Percentiles rank a stretch among this genome's conserved stretches.
These are phyloP conservation scores for Eucalyptus paniculata DNA, from an alignment of 345 rosid species.

Conservation along the genomic window DNA sequence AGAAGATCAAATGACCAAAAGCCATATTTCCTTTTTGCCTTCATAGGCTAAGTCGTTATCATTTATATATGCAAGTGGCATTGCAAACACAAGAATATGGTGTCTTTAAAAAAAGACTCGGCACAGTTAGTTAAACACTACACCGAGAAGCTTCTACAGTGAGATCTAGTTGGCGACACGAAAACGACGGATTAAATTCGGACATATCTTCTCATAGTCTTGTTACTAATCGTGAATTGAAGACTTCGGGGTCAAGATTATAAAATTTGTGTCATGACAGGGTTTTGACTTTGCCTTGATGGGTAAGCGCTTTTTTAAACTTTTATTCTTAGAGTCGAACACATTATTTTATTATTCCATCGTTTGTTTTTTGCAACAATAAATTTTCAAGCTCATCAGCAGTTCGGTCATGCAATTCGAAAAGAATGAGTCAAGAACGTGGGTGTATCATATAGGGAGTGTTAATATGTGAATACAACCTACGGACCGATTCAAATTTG, in stretches of 20 bases:
- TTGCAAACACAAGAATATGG: neutral
- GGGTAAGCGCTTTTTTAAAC: neutral
- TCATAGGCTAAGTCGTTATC: neutral
- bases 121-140: neutral
- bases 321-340: neutral
- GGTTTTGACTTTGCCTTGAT: neutral
- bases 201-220: neutral
- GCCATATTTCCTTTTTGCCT: no score
- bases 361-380: neutral
- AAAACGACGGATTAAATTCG: neutral
- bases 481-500: conserved; percentile 34
- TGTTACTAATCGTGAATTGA: neutral
- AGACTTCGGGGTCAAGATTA: neutral
- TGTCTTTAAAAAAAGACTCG: neutral
- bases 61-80: neutral
- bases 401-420: neutral
- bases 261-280: neutral
- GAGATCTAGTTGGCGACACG: neutral
- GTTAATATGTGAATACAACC: neutral
- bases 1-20: neutral
- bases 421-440: neutral
- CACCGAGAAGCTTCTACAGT: neutral
- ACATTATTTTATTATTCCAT: neutral
- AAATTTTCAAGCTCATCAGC: neutral
- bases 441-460: neutral